Conservation (phyloP, 2,329 filamentous ascomycete species). For the Hymenoscyphus fraxineus region DNA sequence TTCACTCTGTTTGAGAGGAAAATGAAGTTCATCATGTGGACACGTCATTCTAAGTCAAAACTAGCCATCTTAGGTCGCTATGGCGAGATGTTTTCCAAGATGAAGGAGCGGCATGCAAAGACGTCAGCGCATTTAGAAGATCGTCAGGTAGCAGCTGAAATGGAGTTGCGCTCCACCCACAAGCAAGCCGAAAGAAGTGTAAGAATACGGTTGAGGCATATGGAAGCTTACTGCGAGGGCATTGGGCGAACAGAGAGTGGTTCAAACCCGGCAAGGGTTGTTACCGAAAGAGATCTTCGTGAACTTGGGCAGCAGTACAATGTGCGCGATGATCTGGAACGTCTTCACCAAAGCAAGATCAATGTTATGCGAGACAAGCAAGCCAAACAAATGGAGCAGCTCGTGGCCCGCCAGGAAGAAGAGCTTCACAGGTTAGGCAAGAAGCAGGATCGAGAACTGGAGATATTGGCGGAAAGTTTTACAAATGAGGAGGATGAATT, state of each 20-base stretch:
- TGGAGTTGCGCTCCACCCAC: conserved; percentile 52
- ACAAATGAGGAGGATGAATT: conserved; percentile 49
- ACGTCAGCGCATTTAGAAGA: conserved; percentile 55
- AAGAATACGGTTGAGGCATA: conserved; percentile 56
- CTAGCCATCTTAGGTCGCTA: conserved; percentile 46
- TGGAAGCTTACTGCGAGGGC: conserved; percentile 62
- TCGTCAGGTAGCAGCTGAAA: conserved; percentile 58
- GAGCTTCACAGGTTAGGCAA: conserved; percentile 47
- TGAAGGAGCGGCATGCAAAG: conserved; percentile 53
- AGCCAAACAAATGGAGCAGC: conserved; percentile 57
- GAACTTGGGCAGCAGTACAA: conserved; percentile 60
- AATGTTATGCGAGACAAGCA: conserved; percentile 64
- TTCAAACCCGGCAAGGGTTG: conserved; percentile 46
- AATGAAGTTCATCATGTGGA: conserved; percentile 47
- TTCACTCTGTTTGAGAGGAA: conserved; percentile 49
- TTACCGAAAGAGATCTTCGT: conserved; percentile 57
- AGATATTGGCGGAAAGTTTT: conserved; percentile 45
- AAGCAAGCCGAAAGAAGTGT: conserved; percentile 56
- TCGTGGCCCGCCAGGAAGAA: conserved; percentile 50
- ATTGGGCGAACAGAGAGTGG: conserved; percentile 41
- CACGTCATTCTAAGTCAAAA: conserved; percentile 48
- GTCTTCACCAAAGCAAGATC: conserved; percentile 56
- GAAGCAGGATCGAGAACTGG: conserved; percentile 46
- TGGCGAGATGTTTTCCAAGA: conserved; percentile 45
- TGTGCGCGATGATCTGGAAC: conserved; percentile 55